Evolutionary conservation across 805 yeast genomes (phyloP), one percentile per base, ranked within the genome.

Genomic region (Henningerozyma blattae): DNA sequence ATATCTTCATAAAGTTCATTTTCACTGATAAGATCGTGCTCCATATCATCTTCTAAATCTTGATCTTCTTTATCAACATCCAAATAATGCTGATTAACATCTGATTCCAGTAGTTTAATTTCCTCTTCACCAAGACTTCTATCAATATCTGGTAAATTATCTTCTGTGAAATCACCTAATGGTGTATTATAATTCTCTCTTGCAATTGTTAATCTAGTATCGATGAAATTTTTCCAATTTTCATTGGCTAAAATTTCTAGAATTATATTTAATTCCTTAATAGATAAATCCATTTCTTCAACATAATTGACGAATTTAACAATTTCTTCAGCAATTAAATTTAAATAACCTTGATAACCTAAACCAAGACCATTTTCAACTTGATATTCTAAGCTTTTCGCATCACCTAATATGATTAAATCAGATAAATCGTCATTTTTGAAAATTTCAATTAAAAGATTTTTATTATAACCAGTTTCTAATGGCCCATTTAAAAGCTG

Each of bases 331-430:
- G 95, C 87, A 35, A 91, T 84, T 22, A 89, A 63, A 4, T 94
- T 86, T 40, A 89, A 59, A 55, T 89, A 97, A 18, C 98, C 98
- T 85, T 87, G 86, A 56, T 89, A 91, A 0, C 97, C 98, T 16
- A 89, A 72, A 36, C 95, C 65, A 13, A 84, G 70, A 14, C 75
- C 75, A 3, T 67, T 68, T 31, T 59, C 60, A 42, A 66, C 68
- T 53, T 84, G 85, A 42, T 75, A 67, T 36, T 70, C 71, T 19
- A 65, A 61, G 43, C 83, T 77, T 31, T 62, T 61, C 30, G 61
- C 58, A 43, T 78, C 79, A 2, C 87, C 84, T 30, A 68, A 62
- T 27, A 80, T 71, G 33, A 81, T 78, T 31, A 70, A 54, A 40
- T 69, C 66, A 3, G 86, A 77, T 34, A 81, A 69, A 20, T 66